Base-by-base conservation (phyloP, 805 yeast species). In the Kodamaea leandrae region DNA sequence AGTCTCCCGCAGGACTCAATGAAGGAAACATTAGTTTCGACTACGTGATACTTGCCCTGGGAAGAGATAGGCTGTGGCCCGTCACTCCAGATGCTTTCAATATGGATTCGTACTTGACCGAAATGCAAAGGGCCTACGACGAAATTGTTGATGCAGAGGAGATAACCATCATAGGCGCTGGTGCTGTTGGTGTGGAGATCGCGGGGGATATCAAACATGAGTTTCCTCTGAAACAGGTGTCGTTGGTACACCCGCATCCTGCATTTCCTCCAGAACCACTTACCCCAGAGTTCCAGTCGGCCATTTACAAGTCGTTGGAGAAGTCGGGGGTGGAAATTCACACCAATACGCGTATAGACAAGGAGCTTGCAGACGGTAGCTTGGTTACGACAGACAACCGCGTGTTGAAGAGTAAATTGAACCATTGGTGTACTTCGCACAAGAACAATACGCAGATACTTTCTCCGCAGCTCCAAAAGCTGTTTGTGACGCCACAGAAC, bases 21-120 rank as follows among this genome's bases (percentile, higher is more conserved):
- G 32, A 36, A n/a, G 18, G 30, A 12, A 36, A 19, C 1, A 52
- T 66, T 32, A 52, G 55, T 6, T 77, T 75, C 51, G 78, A 77
- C 46, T 76, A 72, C 46, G 70, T 67, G 15, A 58, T 76, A 8
- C 52, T 66, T 39, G 76, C 80, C 4, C 56, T 74, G 2, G 82
- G 82, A 1, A 60, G 81, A 52, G 61, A 74, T 39, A 58, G 82
- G 45, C 58, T 60, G 30, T 76, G 79, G 78, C 82, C 82, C 10
- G 68, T 74, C 26, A 75, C 76, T 25, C 82, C 81, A 2, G 51
- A 59, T n/a, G 78, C 72, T 0, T 49, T 47, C 34, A 68, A 70
- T 9, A 57, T 52, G 37, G 60, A 61, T 13, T 53, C 52, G 6
- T 76, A 61, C 47, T 42, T 67, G 19, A 43, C 54, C 14, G 82